phyloP scores from a whole-genome alignment of 2,329 filamentous ascomycete species.

The Colletotrichum sp. region DNA sequence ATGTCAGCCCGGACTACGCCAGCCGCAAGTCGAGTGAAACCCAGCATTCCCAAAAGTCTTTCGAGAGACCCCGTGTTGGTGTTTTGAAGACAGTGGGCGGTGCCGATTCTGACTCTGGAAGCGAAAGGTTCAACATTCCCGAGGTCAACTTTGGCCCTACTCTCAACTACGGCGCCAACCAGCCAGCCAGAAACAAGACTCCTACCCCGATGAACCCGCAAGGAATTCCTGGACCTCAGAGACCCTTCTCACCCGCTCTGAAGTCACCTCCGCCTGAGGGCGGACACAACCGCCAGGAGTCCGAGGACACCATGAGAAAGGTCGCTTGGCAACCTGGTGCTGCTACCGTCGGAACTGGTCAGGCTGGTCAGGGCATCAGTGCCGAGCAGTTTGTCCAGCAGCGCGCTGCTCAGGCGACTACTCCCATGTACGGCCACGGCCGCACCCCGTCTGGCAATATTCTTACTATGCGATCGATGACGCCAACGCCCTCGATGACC shows the following conservation, averaged over 20 bases:
- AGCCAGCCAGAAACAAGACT: slow-evolving; percentile 35
- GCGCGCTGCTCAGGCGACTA: slow-evolving; percentile 60
- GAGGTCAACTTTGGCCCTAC: slow-evolving; percentile 88
- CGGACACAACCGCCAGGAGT: slow-evolving; percentile 50
- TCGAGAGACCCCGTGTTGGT: slow-evolving; percentile 76
- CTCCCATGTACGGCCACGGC: slow-evolving; percentile 50
- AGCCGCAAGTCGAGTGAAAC: slow-evolving; percentile 63
- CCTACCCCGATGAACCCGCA: slow-evolving; percentile 28
- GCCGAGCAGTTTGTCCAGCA: slow-evolving; percentile 87
- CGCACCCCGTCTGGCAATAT: slow-evolving; percentile 62
- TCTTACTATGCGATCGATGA: slow-evolving; percentile 39
- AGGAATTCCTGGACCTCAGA: slow-evolving; percentile 24
- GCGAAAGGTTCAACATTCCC: slow-evolving; percentile 62
- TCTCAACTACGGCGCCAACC: slow-evolving; percentile 61
- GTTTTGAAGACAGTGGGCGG: slow-evolving; percentile 79
- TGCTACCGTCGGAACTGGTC: slow-evolving; percentile 43
- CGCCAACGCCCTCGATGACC: slow-evolving; percentile 47
- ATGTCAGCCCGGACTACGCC: slow-evolving; percentile 77
- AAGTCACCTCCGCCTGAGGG: slow-evolving; percentile 26
- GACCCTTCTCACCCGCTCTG: slow-evolving; percentile 36
- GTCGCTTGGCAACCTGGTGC: slow-evolving; percentile 84
- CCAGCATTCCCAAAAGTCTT: slow-evolving; percentile 41
- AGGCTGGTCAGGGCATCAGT: slow-evolving; percentile 63
- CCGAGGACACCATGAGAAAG: slow-evolving; percentile 61
- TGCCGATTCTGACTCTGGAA: slow-evolving; percentile 29